Evolutionary conservation across 768 basidiomycete genomes (phyloP).

Genomic region (Mycena vitilis): DNA sequence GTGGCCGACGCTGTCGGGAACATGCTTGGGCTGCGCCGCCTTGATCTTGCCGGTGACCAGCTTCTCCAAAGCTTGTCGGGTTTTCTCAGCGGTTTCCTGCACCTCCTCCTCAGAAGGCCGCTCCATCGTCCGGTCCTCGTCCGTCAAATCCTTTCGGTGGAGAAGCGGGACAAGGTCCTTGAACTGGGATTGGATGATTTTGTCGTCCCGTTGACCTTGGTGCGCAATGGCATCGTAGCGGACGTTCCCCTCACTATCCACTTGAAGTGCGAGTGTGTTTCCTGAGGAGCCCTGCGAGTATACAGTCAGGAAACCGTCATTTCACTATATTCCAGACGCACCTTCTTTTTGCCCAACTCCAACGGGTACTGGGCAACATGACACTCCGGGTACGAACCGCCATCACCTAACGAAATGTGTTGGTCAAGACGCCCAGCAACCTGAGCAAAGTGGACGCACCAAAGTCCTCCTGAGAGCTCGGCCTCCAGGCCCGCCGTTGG

Average conservation of each 20-base stretch:
- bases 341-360: slow-evolving; percentile 96
- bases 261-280: slow-evolving; percentile 95
- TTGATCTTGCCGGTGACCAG: slow-evolving; percentile 97
- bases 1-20: slow-evolving; percentile 86
- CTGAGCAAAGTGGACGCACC: slow-evolving; percentile 57
- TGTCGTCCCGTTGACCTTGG: slow-evolving; percentile 91
- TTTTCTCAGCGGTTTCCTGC: slow-evolving; percentile 90
- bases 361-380: slow-evolving; percentile 97
- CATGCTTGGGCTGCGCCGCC: slow-evolving; percentile 96
- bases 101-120: slow-evolving; percentile 95
- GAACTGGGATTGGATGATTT: slow-evolving; percentile 93
- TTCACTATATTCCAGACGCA: slow-evolving; percentile 45
- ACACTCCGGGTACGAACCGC: slow-evolving; percentile 93
- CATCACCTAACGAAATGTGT: slow-evolving; percentile 65
- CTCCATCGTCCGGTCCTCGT: slow-evolving; percentile 82
- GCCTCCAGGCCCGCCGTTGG: slow-evolving; percentile 87
- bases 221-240: slow-evolving; percentile 97
- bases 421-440: slow-evolving; percentile 6
- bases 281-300: slow-evolving; percentile 83
- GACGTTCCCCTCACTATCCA: slow-evolving; percentile 95
- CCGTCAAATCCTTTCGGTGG: slow-evolving; percentile 88
- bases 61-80: slow-evolving; percentile 91
- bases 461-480: slow-evolving; percentile 84
- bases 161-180: slow-evolving; percentile 96
- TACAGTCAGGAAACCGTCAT: slow-evolving; percentile 15